phyloP scores from a whole-genome alignment of 176 grass and related monocot genomes.

The Aegilops bicornis region DNA sequence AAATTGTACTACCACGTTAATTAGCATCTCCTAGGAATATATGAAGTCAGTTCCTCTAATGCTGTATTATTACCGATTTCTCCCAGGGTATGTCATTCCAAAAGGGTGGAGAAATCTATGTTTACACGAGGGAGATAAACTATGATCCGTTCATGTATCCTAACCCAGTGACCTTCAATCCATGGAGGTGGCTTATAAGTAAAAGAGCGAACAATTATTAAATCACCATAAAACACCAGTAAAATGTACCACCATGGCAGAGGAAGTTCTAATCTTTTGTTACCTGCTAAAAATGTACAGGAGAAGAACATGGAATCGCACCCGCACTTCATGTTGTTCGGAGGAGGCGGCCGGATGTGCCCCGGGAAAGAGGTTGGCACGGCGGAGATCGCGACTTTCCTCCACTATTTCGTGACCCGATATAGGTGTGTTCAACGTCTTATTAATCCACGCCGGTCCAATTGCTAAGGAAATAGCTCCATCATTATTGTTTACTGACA shows the following conservation, averaged over 20 bases:
- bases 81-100: constrained; percentile 79
- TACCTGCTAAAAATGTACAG: constrained; percentile 27
- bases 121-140: constrained; percentile 96
- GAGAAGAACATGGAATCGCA: constrained; percentile 78
- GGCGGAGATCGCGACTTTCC: constrained; percentile 79
- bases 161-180: constrained; percentile 80
- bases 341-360: constrained; percentile 77
- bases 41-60: too few species aligned
- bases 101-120: constrained; percentile 97
- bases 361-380: constrained; percentile 90
- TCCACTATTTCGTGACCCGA: constrained; percentile 84
- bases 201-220: neutral
- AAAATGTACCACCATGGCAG: neutral
- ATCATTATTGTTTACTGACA: neutral
- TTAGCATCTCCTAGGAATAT: too few species aligned
- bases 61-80: too few species aligned
- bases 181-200: constrained; percentile 98
- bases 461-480: neutral
- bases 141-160: constrained; percentile 83
- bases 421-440: constrained; percentile 60
- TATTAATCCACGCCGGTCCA: neutral
- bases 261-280: neutral
- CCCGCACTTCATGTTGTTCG: constrained; percentile 95
- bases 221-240: neutral
- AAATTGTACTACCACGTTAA: too few species aligned